A percentile compares a stretch with the other conserved stretches of the same genome.
phyloP scores from a whole-genome alignment of 345 rosid species.

The Dipteronia sinensis region DNA sequence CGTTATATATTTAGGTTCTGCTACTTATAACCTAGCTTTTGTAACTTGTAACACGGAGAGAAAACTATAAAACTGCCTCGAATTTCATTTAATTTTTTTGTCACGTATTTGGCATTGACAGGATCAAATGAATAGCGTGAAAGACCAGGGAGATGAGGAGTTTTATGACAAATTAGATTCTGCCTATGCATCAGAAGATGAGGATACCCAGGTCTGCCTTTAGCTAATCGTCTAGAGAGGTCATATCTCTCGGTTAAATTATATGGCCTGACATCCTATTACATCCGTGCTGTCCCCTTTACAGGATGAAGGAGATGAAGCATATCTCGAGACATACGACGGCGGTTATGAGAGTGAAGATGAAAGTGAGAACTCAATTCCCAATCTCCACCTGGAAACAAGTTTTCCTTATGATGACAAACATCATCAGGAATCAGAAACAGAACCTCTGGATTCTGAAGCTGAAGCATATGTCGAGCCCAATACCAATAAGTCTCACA shows the following conservation, averaged over 20 bases:
- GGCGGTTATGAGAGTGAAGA: conserved; percentile 34
- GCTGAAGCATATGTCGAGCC: conserved; percentile 11
- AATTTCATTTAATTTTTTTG: not conserved
- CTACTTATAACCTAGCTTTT: not conserved
- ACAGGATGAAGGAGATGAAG: conserved; percentile 60
- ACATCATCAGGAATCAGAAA: conserved; percentile 18
- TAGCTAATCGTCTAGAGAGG: conserved; percentile 9
- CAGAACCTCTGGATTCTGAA: conserved; percentile 20
- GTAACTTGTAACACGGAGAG: not conserved
- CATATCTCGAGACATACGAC: conserved; percentile 35
- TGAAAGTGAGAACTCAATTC: conserved; percentile 24
- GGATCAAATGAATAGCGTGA: conserved; percentile 67
- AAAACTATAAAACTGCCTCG: not conserved
- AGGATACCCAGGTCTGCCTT: conserved; percentile 47
- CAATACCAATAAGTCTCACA: not conserved
- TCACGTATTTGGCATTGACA: conserved; percentile 26
- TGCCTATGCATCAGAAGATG: conserved; percentile 64
- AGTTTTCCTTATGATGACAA: conserved; percentile 18
- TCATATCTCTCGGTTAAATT: not conserved
- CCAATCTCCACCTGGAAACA: conserved; percentile 23
- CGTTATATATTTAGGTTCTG: conserved; percentile 15
- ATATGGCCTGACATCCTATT: not conserved
- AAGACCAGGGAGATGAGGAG: conserved; percentile 56
- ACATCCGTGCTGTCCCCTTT: not conserved
- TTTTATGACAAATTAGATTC: conserved; percentile 66